phyloP scores from a whole-genome alignment of 345 rosid species.

The Ceriops decandra region DNA sequence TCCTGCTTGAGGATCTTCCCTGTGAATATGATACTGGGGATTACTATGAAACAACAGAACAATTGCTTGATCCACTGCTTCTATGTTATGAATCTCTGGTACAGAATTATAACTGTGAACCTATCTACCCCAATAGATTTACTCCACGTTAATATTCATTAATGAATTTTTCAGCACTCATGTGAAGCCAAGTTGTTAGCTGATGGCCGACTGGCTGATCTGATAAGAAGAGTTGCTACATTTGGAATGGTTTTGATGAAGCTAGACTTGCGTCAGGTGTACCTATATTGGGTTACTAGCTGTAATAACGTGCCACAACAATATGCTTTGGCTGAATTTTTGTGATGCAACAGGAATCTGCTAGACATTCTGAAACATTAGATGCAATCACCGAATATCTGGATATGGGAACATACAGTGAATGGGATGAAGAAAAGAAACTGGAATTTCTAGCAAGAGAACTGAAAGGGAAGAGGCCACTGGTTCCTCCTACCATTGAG shows the following conservation, averaged over 20 bases:
- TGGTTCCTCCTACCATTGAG: constrained; percentile 78
- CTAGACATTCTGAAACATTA: constrained; percentile 77
- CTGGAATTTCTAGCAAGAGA: constrained; percentile 77
- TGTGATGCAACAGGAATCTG: constrained; percentile 64
- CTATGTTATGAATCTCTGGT: constrained; percentile 89
- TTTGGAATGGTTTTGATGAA: constrained; percentile 92
- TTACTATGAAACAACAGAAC: constrained; percentile 76
- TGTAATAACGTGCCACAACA: not conserved
- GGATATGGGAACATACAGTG: constrained; percentile 92
- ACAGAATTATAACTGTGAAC: not conserved
- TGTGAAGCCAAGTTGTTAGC: constrained; percentile 85
- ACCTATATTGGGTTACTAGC: constrained; percentile 8
- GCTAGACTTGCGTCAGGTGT: constrained; percentile 97
- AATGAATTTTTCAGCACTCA: constrained; percentile 53
- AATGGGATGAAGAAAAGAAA: constrained; percentile 95
- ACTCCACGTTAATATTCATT: constrained; percentile 4
- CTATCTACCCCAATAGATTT: not conserved
- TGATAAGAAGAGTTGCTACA: constrained; percentile 83
- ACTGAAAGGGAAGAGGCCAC: constrained; percentile 89
- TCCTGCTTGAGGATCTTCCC: constrained; percentile 89
- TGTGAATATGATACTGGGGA: constrained; percentile 75
- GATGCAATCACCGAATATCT: constrained; percentile 79
- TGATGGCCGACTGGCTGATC: constrained; percentile 89
- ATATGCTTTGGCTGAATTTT: constrained; percentile 17
- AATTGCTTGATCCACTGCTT: constrained; percentile 79